phyloP scores from a whole-genome alignment of 306 rosid species.

The Neltuma alba region DNA sequence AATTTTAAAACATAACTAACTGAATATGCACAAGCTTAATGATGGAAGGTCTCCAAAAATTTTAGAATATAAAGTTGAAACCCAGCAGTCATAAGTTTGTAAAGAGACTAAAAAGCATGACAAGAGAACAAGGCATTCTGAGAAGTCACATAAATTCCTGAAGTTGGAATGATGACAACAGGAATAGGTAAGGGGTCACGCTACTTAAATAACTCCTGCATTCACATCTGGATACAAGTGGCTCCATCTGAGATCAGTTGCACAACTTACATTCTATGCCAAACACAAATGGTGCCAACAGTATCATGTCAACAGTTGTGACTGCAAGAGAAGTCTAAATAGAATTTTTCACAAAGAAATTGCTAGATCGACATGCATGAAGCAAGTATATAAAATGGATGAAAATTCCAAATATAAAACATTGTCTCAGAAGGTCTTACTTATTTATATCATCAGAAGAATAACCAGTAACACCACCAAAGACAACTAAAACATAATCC shows the following conservation, averaged over 20 bases:
- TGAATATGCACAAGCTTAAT: constrained; percentile 30
- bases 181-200: neutral
- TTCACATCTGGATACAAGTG: constrained; percentile 8
- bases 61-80: neutral
- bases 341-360: constrained; percentile 20
- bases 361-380: neutral
- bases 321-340: neutral
- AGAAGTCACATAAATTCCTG: constrained; percentile 12
- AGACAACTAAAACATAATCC: constrained; percentile 94
- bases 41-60: neutral
- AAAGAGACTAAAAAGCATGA: constrained; percentile 1
- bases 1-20: constrained; percentile 8
- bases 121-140: constrained; percentile 5
- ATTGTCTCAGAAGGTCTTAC: constrained; percentile 57
- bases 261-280: constrained; percentile 10
- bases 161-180: constrained; percentile 17
- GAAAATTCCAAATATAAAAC: constrained; percentile 10
- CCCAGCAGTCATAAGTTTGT: neutral
- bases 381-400: neutral
- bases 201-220: constrained; percentile 28
- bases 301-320: constrained; percentile 7
- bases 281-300: constrained; percentile 27
- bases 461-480: constrained; percentile 99
- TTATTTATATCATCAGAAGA: constrained; percentile 99
- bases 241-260: constrained; percentile 11